Conservation (phyloP, 2,329 filamentous ascomycete genomes). For the Aspergillus ruber region DNA sequence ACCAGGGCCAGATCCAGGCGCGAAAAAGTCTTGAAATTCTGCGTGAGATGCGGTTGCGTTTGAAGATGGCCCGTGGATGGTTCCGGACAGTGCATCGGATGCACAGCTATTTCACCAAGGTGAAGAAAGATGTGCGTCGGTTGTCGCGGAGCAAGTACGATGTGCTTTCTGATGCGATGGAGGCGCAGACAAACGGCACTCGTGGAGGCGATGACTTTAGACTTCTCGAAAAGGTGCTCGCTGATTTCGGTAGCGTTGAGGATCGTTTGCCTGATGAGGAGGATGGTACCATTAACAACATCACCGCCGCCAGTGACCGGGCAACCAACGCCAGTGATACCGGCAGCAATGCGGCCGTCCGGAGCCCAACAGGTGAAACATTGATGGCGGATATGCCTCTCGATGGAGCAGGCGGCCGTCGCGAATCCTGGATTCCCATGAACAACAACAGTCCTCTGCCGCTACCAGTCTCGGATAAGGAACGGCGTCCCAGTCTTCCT, state of each 20-base stretch:
- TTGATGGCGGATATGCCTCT: conserved; percentile 18
- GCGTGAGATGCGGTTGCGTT: conserved; percentile 35
- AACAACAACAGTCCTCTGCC: conserved; percentile 35
- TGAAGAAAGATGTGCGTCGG: conserved; percentile 32
- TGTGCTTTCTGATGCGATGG: conserved; percentile 21
- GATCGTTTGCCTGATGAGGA: conserved; percentile 36
- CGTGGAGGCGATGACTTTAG: conserved; percentile 34
- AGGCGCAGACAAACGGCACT: conserved; percentile 21
- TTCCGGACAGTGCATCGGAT: conserved; percentile 39
- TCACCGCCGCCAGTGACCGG: conserved; percentile 22
- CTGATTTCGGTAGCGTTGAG: conserved; percentile 34
- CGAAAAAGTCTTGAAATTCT: conserved; percentile 34
- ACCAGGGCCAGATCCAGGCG: conserved; percentile 27
- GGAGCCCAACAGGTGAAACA: conserved; percentile 31
- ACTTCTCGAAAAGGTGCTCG: conserved; percentile 36
- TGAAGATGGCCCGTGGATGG: conserved; percentile 38
- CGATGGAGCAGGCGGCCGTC: conserved; percentile 27
- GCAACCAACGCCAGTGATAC: conserved; percentile 31
- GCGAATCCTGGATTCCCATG: conserved; percentile 39
- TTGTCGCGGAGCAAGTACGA: conserved; percentile 25
- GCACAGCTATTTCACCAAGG: conserved; percentile 36
- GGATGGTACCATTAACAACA: conserved; percentile 18
- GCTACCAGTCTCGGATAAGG: conserved; percentile 24
- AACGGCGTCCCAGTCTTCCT: conserved; percentile 34
- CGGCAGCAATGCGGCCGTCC: conserved; percentile 35